Base-by-base conservation (phyloP, 345 rosid genomes). In the Salix caprea region DNA sequence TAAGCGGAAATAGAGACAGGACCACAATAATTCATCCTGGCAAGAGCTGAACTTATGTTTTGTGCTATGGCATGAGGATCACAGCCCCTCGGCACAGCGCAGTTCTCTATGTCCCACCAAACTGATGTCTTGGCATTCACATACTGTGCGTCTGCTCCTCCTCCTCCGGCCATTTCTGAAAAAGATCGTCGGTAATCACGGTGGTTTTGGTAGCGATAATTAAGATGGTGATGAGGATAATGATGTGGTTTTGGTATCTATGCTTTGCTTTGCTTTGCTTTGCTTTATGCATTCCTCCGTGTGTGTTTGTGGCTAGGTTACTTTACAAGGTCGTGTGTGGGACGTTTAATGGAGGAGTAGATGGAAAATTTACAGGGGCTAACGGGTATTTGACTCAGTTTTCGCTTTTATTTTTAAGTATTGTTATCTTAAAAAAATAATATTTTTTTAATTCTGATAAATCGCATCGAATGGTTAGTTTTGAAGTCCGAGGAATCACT, bases 51-150 rank as follows among this genome's bases (percentile, higher is more conserved):
- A 19, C 94, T 91, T 24, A 92, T 90, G 82, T 91, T 92, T 88
- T 89, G 97, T 0, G 98, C 95, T 74, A 92, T 92, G 16, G 90
- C 88, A 75, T 91, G 94, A 30, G 97, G 83, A 42, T 92, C 91
- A 13, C 90, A 85, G 7, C 85, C 86, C 69, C 80, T 89, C 0
- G 98, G 95, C 1, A 94, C 97, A 40, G 85, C 94, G 56, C 97
- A 94, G 71, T 92, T 94, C 86, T 92, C 98, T 46, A 91, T 91
- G 78, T 94, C 98, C 98, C 97, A 94, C 97, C 97, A 94, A 15
- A 91, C 97, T 64, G 98, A 91, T 12, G 87, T 92, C 88, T 91
- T 94, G 19, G 93, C 94, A 60, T 40, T 65, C 60, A 75, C 87
- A 78, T 94, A 94, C 85, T 94, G 92, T 39, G 83, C 52, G 86